Conservation (phyloP, 2,329 filamentous ascomycete genomes). For the Paecilomyces variotii region DNA sequence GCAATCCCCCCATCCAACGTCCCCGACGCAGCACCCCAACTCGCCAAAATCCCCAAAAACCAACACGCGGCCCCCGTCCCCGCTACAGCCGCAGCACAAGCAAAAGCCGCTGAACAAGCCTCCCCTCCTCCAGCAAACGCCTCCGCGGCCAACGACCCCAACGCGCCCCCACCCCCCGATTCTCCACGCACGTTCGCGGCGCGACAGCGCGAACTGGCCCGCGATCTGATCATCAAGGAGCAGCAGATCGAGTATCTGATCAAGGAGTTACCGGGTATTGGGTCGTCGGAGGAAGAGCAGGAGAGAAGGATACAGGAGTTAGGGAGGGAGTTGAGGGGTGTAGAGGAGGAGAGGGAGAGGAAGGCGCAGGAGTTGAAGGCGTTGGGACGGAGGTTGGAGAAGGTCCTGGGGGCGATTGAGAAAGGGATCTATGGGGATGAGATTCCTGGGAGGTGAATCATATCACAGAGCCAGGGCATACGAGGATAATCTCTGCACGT, state of each 20-base stretch:
- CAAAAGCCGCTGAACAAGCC: conserved; percentile 10
- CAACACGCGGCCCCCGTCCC: conserved; percentile 26
- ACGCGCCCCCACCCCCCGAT: conserved; percentile 31
- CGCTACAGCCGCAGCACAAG: conserved; percentile 14
- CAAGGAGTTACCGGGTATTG: conserved; percentile 38
- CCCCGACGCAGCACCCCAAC: conserved; percentile 25
- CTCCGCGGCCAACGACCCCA: conserved; percentile 20
- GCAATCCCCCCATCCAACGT: conserved; percentile 24
- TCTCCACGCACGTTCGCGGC: conserved; percentile 33
- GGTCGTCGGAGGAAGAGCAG: conserved; percentile 37
- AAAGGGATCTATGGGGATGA: conserved; percentile 25
- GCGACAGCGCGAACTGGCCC: conserved; percentile 40
- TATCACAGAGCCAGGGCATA: neutral
- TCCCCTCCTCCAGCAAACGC: conserved; percentile 10
- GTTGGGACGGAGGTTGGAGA: conserved; percentile 34
- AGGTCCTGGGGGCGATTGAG: conserved; percentile 33
- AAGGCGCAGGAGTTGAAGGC: conserved; percentile 36
- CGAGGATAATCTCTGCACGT: neutral
- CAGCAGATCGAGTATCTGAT: conserved; percentile 45
- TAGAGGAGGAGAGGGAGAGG: conserved; percentile 34
- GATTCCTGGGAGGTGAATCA: conserved; percentile 1
- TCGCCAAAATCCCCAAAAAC: conserved; percentile 36
- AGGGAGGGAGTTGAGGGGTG: conserved; percentile 35
- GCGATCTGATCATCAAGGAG: conserved; percentile 42
- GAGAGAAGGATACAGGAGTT: conserved; percentile 35